Evolutionary conservation across 2,329 filamentous ascomycete species (phyloP), one percentile per base, ranked within the genome.

Genomic region (Ophiocordyceps sinensis): DNA sequence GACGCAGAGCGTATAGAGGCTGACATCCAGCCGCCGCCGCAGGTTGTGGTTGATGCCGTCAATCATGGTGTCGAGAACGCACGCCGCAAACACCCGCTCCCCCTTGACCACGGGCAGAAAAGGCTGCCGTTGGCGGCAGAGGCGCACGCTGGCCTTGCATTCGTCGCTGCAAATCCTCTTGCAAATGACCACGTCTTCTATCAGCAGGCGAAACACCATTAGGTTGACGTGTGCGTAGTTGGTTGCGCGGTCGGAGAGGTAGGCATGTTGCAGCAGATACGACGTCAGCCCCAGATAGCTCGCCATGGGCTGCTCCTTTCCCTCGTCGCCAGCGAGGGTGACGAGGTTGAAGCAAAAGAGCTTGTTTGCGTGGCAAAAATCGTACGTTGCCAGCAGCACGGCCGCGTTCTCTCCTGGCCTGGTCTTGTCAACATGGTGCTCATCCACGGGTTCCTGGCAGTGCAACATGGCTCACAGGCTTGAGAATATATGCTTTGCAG

Each of bases 11-110:
- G 77, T 82, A 56, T 95, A 95, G 29, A 96, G 73, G 30, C 82
- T 77, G 13, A 88, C 77, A 56, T 96, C 89, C 4, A 98, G 72
- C 31, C 84, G 77, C 38, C 85, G 79, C 28, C 86, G 79, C 26
- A 98, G 71, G 56, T 98, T 98, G 62, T 98, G 91, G 52, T 88
- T 94, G 51, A 96, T 81, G 5, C 83, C 85, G 57, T 96, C 89
- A 29, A 94, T 73, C 70, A 93, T 80, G 19, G 85, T 77, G 56
- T 98, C 91, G 39, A 98, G 67, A 14, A 96, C 74, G 29, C 79
- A 75, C 4, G 84, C 76, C 7, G 82, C 80, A 12, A 91, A 68
- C 14, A 86, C 70, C 32, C 89, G 75, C 15, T 93, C 80, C 2
- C 75, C 75, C 38, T 73, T 74, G 23, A 85, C 75, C 1, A 84